Evolutionary conservation across 1,284 basidiomycete genomes (phyloP).

Genomic region (Cutaneotrichosporon sp.): DNA sequence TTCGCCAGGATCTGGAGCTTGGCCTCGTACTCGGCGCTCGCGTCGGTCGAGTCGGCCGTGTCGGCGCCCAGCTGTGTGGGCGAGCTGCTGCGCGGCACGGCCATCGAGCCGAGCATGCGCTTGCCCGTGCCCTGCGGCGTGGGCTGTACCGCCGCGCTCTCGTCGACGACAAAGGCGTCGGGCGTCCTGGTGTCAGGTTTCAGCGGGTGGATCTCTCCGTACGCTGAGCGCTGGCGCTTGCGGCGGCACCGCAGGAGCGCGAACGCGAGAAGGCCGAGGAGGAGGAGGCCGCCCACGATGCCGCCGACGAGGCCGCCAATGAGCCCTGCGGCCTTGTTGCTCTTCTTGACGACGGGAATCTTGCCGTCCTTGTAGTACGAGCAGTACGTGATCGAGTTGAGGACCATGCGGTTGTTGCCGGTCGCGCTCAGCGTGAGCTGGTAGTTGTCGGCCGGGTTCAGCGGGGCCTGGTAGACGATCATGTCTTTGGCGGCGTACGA

Average conservation of each 20-base stretch:
- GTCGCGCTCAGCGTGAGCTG: not conserved
- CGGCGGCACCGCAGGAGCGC: not conserved
- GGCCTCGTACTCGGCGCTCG: not conserved
- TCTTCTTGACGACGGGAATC: not conserved
- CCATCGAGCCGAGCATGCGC: not conserved
- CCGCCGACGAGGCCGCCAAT: not conserved
- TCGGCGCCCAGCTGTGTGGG: not conserved
- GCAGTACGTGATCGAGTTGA: conserved; percentile 6
- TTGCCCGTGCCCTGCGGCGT: not conserved
- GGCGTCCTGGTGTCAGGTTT: conserved; percentile 2
- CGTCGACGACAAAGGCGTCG: conserved; percentile 2
- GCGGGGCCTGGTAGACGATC: conserved; percentile 1
- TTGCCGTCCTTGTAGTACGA: conserved; percentile 4
- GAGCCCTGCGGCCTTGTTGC: not conserved
- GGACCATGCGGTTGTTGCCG: not conserved
- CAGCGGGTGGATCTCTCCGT: not conserved
- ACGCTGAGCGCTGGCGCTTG: not conserved
- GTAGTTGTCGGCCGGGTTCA: not conserved
- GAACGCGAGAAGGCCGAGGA: not conserved
- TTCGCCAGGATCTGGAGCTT: not conserved
- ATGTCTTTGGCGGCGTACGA: not conserved
- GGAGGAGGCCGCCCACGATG: not conserved
- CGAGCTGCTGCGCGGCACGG: not conserved
- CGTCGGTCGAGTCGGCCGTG: too few species aligned
- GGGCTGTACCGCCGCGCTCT: not conserved